Evolutionary conservation across 495 filamentous ascomycete species (phyloP), one percentile per base, ranked within the genome.

Genomic region (Eremomyces bilateralis): DNA sequence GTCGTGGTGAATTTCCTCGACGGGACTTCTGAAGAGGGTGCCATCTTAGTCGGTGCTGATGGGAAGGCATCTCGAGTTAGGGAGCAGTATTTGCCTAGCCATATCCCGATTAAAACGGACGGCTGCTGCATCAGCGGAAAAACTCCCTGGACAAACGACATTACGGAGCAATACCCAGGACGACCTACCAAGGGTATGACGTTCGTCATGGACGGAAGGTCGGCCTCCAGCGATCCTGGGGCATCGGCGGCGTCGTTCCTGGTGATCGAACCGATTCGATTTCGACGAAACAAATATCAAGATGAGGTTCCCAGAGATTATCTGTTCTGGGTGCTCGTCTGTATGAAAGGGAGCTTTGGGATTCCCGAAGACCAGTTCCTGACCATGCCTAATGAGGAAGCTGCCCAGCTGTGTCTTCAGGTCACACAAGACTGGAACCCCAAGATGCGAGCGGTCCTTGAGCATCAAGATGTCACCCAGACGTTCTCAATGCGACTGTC

Each of bases 11-110:
- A 51, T 19, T 73, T 74, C 38, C 50, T 53, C 10, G 71, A 75
- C 41, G 63, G 60, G 6, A 54, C 57, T 3, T 51, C 44, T 0
- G 58, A 40, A 11, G 51, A 45, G 2, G 71, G 70, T 1, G 47
- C 48, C 0, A 46, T 74, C 1, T 44, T 76, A 10, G 43, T 75
- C 29, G 71, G 61, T 21, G 59, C 56, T 36, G 72, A 76, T 45
- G 72, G 71, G 4, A 48, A 53, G 18, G 54, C 53, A 21, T 71
- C 66, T 4, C 50, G 42, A 5, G 50, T 57, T 3, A 63, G 63
- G 47, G 44, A 46, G 31, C 46, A 51, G 16, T 41, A 45, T 11
- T 37, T 46, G 4, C 49, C 51, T 1, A 29, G 45, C n/a, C 37
- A 44, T 27, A 46, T 42, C 29, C 34, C 31, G 4, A 28, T 54